Conservation (phyloP, 2,329 filamentous ascomycete genomes). For the Cordyceps javanica region DNA sequence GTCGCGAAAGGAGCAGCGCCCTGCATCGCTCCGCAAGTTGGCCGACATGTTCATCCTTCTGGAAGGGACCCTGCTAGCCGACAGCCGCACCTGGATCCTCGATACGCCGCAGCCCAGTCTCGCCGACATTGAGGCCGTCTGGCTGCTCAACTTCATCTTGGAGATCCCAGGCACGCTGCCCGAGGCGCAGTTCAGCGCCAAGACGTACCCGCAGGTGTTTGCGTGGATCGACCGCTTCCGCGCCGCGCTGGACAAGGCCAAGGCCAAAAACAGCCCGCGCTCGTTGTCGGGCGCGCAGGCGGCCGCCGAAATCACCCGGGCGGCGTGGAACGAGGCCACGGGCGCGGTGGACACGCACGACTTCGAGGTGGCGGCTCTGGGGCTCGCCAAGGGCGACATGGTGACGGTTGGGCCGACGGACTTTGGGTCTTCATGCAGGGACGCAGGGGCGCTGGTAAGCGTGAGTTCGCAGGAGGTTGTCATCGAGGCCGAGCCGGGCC, state of each 20-base stretch:
- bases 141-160: conserved; percentile 61
- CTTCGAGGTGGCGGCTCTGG: conserved; percentile 36
- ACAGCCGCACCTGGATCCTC: conserved; percentile 62
- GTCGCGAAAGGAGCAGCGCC: conserved; percentile 25
- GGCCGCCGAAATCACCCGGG: conserved; percentile 37
- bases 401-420: conserved; percentile 59
- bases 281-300: conserved; percentile 50
- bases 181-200: conserved; percentile 41
- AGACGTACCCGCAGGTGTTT: conserved; percentile 53
- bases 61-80: conserved; percentile 56
- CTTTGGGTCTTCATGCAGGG: conserved; percentile 52
- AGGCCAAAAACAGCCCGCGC: conserved; percentile 27
- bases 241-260: conserved; percentile 35
- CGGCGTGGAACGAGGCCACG: conserved; percentile 40
- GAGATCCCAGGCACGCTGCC: conserved; percentile 51
- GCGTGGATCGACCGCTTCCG: conserved; percentile 61
- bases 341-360: conserved; percentile 43
- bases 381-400: conserved; percentile 44
- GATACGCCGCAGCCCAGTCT: conserved; percentile 45
- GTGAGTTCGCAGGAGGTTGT: conserved; percentile 51
- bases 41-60: conserved; percentile 49
- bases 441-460: conserved; percentile 49
- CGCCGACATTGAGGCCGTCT: conserved; percentile 64
- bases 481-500: conserved; percentile 42
- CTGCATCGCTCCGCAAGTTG: conserved; percentile 52